These are phyloP conservation scores for Tranzscheliella williamsii DNA, from an alignment of 1,284 basidiomycete species.

Conservation along the genomic window DNA sequence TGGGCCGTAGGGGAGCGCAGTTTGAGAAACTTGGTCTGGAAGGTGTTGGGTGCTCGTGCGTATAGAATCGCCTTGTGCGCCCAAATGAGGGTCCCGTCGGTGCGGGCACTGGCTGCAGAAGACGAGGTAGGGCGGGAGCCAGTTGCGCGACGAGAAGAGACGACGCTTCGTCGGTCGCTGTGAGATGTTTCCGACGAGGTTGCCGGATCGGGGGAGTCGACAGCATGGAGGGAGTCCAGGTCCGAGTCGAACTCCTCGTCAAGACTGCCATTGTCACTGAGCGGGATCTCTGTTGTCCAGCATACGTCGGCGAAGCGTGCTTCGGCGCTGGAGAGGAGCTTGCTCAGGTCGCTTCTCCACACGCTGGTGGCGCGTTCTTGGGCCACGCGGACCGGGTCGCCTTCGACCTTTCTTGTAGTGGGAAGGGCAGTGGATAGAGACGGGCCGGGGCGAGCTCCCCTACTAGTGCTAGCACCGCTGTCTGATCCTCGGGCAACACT, in stretches of 20 bases:
- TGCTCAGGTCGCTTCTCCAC: slow-evolving; percentile 43
- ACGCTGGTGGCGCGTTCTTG: slow-evolving; percentile 35
- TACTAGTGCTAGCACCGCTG: too few species aligned
- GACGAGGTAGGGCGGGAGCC: background rate
- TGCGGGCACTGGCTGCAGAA: background rate
- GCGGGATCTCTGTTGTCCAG: slow-evolving; percentile 30
- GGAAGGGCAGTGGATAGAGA: too few species aligned
- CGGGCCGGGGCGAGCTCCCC: too few species aligned
- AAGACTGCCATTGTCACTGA: slow-evolving; percentile 2
- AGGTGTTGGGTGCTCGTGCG: slow-evolving; percentile 70
- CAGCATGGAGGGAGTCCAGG: slow-evolving; percentile 5
- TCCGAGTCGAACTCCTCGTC: background rate
- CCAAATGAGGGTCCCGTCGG: slow-evolving; percentile 67
- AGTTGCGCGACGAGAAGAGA: too few species aligned
- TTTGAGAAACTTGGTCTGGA: slow-evolving; percentile 66
- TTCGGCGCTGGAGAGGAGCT: slow-evolving; percentile 32
- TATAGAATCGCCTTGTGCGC: slow-evolving; percentile 96
- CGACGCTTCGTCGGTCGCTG: too few species aligned
- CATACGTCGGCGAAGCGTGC: slow-evolving; percentile 50
- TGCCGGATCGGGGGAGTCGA: slow-evolving; percentile 2
- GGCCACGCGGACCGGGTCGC: slow-evolving; percentile 21
- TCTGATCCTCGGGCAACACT: too few species aligned
- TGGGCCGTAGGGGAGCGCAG: slow-evolving; percentile 66
- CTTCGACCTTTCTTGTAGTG: too few species aligned
- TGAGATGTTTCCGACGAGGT: background rate